These are phyloP conservation scores for Neoboletus brunneissimus DNA, from an alignment of 768 basidiomycete genomes.

Conservation along the genomic window DNA sequence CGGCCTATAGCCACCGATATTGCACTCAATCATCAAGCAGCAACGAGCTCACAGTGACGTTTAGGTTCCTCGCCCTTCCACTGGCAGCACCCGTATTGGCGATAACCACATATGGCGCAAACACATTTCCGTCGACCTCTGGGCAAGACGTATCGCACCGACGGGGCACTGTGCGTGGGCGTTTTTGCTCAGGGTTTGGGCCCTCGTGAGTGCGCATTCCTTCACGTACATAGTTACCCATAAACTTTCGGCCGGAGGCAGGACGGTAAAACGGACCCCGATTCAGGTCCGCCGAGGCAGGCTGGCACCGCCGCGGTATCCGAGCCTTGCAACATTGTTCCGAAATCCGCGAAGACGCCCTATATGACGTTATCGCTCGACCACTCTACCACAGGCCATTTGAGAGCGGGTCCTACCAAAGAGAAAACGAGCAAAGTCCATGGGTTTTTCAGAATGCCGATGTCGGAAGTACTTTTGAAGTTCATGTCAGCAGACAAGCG, in stretches of 20 bases:
- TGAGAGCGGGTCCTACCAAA: too few relatives aligned
- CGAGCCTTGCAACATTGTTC: neutral
- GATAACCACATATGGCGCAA: neutral
- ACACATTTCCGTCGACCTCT: neutral
- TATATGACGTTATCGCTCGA: too few relatives aligned
- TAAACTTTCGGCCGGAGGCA: neutral
- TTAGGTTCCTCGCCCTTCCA: neutral
- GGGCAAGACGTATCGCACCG: neutral
- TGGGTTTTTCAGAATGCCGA: too few relatives aligned
- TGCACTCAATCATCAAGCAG: neutral
- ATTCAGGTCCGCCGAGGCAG: neutral
- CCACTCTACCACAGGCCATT: too few relatives aligned
- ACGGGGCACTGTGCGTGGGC: neutral
- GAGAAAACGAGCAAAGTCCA: too few relatives aligned
- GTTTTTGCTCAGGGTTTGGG: neutral
- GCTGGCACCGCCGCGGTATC: neutral
- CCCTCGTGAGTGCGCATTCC: neutral
- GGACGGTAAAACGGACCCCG: neutral
- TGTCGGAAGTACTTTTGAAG: neutral
- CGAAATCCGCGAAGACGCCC: too few relatives aligned
- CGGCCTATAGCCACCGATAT: neutral
- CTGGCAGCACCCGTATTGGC: neutral
- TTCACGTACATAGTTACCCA: neutral
- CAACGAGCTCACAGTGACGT: neutral
- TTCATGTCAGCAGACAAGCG: neutral